phyloP scores from a whole-genome alignment of 768 basidiomycete species.

The Agrocybe pediades region DNA sequence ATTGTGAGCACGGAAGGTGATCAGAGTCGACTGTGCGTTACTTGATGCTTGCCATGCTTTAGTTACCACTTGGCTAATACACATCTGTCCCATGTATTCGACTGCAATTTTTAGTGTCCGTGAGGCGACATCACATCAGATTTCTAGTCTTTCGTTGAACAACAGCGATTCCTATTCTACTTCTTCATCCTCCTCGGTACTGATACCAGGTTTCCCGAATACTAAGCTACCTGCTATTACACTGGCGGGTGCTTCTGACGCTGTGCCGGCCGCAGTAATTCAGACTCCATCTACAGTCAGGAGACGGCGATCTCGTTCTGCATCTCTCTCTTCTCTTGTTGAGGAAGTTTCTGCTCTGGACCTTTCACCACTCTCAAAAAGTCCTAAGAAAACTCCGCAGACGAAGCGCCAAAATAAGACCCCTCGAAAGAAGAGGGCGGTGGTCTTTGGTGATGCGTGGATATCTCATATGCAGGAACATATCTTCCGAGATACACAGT shows the following conservation, averaged over 20 bases:
- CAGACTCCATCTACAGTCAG: neutral
- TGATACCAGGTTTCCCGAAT: no score
- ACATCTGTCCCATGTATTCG: no score
- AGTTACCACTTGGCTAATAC: neutral
- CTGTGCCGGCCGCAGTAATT: neutral
- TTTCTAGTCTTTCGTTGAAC: no score
- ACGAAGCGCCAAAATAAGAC: neutral
- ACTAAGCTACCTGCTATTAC: no score
- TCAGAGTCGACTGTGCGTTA: neutral
- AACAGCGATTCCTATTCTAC: no score
- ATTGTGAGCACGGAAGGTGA: no score
- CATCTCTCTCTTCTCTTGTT: constrained; percentile 4
- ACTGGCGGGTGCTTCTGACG: neutral
- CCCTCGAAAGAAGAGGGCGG: no score
- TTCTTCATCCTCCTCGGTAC: no score
- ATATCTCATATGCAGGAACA: constrained; percentile 38
- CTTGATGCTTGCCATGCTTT: neutral
- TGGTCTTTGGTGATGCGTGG: constrained; percentile 41
- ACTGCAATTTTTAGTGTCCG: no score
- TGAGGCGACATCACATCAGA: no score
- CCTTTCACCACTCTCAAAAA: neutral
- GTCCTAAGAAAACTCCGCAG: constrained; percentile 8
- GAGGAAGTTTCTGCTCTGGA: neutral
- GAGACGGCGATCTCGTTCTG: neutral
- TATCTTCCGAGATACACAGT: constrained; percentile 44